These are phyloP conservation scores for Colletotrichum sp. DNA, from an alignment of 2,329 filamentous ascomycete species.

Conservation along the genomic window DNA sequence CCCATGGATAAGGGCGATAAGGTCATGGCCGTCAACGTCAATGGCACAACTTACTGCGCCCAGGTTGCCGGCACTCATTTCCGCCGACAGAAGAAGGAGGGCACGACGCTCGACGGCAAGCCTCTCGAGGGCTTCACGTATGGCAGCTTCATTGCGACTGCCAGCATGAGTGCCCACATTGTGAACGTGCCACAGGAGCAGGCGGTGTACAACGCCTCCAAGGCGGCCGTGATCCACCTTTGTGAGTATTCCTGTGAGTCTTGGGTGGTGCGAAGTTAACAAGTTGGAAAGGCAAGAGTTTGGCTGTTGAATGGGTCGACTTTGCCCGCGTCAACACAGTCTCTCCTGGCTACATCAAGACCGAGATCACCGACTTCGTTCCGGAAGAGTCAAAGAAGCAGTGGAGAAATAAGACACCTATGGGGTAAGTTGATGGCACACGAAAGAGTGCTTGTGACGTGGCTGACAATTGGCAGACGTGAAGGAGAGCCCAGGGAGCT, in stretches of 20 bases:
- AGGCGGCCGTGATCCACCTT: constrained; percentile 66
- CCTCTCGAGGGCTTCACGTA: constrained; percentile 63
- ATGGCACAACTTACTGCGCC: constrained; percentile 80
- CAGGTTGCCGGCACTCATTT: constrained; percentile 73
- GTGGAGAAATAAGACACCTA: constrained; percentile 81
- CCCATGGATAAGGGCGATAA: constrained; percentile 67
- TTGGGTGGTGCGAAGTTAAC: neutral
- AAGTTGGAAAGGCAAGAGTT: constrained; percentile 59
- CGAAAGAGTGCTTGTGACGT: neutral
- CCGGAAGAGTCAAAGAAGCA: constrained; percentile 70
- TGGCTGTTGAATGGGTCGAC: constrained; percentile 78
- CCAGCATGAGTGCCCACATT: constrained; percentile 79
- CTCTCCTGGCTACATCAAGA: constrained; percentile 78
- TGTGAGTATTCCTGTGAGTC: constrained; percentile 42
- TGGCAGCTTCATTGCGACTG: constrained; percentile 79
- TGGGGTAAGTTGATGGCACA: constrained; percentile 57
- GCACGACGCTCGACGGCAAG: constrained; percentile 66
- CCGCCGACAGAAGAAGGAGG: constrained; percentile 71
- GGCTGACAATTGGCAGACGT: constrained; percentile 48
- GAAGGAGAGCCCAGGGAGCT: constrained; percentile 77
- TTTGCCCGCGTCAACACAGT: constrained; percentile 77
- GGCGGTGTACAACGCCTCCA: constrained; percentile 75
- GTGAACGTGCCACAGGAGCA: constrained; percentile 80
- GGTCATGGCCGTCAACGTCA: constrained; percentile 74
- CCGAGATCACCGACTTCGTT: constrained; percentile 72